Evolutionary conservation across 345 rosid species (phyloP), one percentile per base, ranked within the genome.

Genomic region (Salix purpurea): DNA sequence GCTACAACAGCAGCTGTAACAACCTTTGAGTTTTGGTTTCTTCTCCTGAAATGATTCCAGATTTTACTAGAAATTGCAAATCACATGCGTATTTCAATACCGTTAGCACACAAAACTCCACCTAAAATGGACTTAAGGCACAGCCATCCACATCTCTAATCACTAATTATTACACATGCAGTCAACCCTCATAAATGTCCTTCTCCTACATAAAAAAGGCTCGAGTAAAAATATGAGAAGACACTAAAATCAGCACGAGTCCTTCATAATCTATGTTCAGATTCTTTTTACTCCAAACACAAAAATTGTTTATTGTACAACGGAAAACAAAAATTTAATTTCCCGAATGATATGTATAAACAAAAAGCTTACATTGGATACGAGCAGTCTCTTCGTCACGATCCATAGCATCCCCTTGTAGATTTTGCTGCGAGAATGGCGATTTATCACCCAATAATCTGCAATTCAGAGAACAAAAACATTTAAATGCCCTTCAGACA

Each of bases 331-430:
- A 36, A 67, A 9, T 28, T 50, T 50, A 19, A 50, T 19, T 50
- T 50, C 19, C 58, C 6, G 58, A 48, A 50, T 6, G 21, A 16
- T 18, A 50, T 16, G 6, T 16, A 50, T 2, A 18, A 7, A 9
- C 32, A 10, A 37, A 65, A 54, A 8, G 26, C 88, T 42, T 69
- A 86, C 98, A 90, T 75, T 93, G 98, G 71, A 96, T 92, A 62
- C 97, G 97, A 83, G 90, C 91, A 66, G 97, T 93, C 91, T 95
- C 98, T 83, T 95, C 99, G 67, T 90, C 99, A 30, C 94, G 91
- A 88, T 88, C 96, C 81, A 85, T 91, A 50, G 91, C 92, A 81
- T 91, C 97, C 12, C 92, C 94, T 40, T 91, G 96, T 9, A 89
- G 86, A 80, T 92, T 92, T 69, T 92, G 95, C 77, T 93, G 98